Evolutionary conservation across 352 stramenopile species (phyloP).

Genomic region (Globisporangium rhizosaccharum): DNA sequence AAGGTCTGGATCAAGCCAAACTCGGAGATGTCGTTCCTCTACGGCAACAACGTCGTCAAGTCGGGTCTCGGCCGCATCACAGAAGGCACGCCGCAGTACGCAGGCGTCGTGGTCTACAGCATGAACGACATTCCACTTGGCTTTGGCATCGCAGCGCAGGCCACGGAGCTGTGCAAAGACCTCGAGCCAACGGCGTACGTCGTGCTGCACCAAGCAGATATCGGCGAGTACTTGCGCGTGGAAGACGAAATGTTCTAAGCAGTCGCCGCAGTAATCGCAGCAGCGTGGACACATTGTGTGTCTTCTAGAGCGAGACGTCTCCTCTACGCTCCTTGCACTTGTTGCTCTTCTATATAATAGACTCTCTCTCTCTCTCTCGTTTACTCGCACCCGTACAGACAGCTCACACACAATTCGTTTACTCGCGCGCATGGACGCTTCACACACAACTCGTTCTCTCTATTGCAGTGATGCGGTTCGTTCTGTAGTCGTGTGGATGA

Average conservation of each 20-base stretch:
- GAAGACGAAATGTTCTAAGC: constrained; percentile 97
- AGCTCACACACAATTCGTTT: too few relatives aligned
- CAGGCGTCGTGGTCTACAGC: constrained; percentile 97
- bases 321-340: constrained; percentile 12
- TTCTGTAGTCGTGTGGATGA: too few relatives aligned
- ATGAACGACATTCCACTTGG: constrained; percentile 98
- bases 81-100: constrained; percentile 97
- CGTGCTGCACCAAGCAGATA: constrained; percentile 98
- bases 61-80: constrained; percentile 97
- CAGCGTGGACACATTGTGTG: background rate
- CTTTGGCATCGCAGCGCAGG: constrained; percentile 97
- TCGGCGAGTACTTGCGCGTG: constrained; percentile 98
- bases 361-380: constrained; percentile 4
- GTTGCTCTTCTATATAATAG: background rate
- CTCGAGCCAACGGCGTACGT: constrained; percentile 96
- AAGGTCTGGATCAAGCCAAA: constrained; percentile 99
- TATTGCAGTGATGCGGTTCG: too few relatives aligned
- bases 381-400: background rate
- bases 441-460: too few relatives aligned
- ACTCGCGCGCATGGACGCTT: too few relatives aligned
- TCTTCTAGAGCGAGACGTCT: constrained; percentile 2
- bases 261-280: background rate
- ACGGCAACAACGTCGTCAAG: constrained; percentile 99
- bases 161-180: constrained; percentile 93
- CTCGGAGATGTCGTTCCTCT: constrained; percentile 99